Base-by-base conservation (phyloP, 257 asterid species). In the Salvia miltiorrhiza region DNA sequence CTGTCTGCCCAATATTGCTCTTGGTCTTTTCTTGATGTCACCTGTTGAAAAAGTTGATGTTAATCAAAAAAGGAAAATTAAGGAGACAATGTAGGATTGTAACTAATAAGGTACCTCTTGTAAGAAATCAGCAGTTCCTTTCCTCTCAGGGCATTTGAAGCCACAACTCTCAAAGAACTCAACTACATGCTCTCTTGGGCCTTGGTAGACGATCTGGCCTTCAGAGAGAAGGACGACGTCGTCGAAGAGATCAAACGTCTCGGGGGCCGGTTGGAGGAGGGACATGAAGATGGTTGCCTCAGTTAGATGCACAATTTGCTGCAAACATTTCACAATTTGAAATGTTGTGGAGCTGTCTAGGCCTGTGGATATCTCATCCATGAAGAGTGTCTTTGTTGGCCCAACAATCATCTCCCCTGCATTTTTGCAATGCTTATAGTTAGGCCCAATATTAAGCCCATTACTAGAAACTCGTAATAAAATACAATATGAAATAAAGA, bases 341-440 rank as follows among this genome's bases (percentile, higher is more conserved):
- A 75, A 88, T 0, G 96, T 88, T 14, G 91, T 88, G 24, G 93
- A 84, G 77, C 96, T 88, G 80, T 88, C 96, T 35, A 88, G 71
- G 7, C 96, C 96, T 9, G 87, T 88, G 7, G 96, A 88, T 74
- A 88, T 86, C 74, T 88, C 93, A 20, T 88, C 93, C 96, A 86
- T 88, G 77, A 88, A 84, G 9, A 86, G 23, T 4, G 89, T 78
- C 48, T 83, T 83, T 5, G 86, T 81, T 1, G 93, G 89, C 43
- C 96, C 93, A 10, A 88, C 89, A 7, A 88, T 77, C 93, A 86
- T 88, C 70, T 88, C 96, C 13, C 93, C 91, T 86, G 85, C 53
- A 43, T 47, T 17, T 0, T 9, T 24, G 19, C 0, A 45, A 24
- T 17, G 53, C 20, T 61, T 40, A 11, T 24, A n/a, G 40, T 71